Percentiles rank a stretch among this genome's conserved stretches.
phyloP scores from a whole-genome alignment of 331 rosid genomes.

The Phaseolus coccineus region DNA sequence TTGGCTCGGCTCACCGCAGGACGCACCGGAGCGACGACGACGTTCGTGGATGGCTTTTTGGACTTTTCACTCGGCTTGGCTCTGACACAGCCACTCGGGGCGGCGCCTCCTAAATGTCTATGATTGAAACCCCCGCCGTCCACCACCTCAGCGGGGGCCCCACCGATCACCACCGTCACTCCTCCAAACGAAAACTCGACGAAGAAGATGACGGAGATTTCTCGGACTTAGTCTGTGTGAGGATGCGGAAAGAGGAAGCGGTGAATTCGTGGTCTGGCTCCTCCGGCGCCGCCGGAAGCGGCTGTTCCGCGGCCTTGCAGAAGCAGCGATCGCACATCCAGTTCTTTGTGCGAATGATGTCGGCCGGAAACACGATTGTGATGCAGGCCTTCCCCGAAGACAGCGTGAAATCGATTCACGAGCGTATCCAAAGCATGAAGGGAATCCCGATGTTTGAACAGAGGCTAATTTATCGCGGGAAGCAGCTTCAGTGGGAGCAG shows the following conservation, averaged over 20 bases:
- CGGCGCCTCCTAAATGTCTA: constrained; percentile 43
- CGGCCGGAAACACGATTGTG: constrained; percentile 59
- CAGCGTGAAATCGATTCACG: constrained; percentile 71
- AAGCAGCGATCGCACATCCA: constrained; percentile 48
- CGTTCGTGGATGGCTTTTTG: neutral
- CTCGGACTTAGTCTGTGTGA: constrained; percentile 62
- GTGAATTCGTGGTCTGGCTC: constrained; percentile 46
- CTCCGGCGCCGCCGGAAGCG: neutral
- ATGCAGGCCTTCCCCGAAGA: constrained; percentile 67
- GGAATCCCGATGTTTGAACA: constrained; percentile 76
- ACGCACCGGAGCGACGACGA: neutral
- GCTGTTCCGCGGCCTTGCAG: no score
- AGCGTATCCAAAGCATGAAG: constrained; percentile 57
- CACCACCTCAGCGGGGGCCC: constrained; percentile 39
- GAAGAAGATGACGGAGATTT: constrained; percentile 63
- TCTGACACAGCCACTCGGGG: neutral
- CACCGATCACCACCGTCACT: constrained; percentile 54
- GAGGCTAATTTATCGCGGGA: constrained; percentile 74
- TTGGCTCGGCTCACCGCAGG: neutral
- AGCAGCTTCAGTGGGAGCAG: constrained; percentile 85
- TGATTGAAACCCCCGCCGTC: constrained; percentile 51
- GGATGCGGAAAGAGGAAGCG: constrained; percentile 78
- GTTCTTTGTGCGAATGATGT: constrained; percentile 70
- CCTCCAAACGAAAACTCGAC: constrained; percentile 79
- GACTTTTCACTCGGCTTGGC: neutral